Evolutionary conservation across 1,284 basidiomycete genomes (phyloP).

Genomic region (Cutaneotrichosporon cyanovorans): DNA sequence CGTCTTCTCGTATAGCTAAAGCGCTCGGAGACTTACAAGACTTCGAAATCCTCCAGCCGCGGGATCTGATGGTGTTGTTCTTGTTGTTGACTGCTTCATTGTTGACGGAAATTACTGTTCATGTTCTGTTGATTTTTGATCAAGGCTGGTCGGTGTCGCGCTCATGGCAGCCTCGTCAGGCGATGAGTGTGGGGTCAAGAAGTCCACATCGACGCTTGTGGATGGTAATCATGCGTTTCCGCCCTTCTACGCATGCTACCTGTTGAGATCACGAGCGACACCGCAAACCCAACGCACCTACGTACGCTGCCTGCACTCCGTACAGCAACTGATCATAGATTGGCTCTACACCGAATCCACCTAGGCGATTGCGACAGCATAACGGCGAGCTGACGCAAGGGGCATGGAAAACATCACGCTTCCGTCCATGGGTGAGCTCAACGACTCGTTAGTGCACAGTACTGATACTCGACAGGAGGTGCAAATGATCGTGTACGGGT

Average conservation of each 20-base stretch:
- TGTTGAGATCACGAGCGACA: constrained; percentile 62
- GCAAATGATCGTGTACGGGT: constrained; percentile 74
- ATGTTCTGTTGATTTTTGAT: no score
- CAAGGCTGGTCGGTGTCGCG: no score
- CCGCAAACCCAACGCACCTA: constrained; percentile 55
- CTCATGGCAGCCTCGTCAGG: no score
- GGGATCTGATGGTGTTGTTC: no score
- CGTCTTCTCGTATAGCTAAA: no score
- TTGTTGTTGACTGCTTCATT: no score
- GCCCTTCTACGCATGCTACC: constrained; percentile 79
- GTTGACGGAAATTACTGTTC: no score
- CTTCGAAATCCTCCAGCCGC: no score
- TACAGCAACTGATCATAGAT: constrained; percentile 54
- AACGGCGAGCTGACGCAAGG: constrained; percentile 72
- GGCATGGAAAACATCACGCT: constrained; percentile 62
- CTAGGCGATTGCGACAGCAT: constrained; percentile 71
- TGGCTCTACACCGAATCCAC: constrained; percentile 74
- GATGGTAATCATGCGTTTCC: constrained; percentile 58
- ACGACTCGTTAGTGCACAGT: neutral
- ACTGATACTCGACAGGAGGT: constrained; percentile 48
- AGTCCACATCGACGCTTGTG: constrained; percentile 42
- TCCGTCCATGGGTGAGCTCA: constrained; percentile 63
- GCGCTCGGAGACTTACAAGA: no score
- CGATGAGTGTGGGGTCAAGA: neutral
- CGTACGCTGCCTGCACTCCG: constrained; percentile 24